Evolutionary conservation across 116 monocot species (phyloP), one percentile per base, ranked within the genome.

Genomic region (Cymodocea nodosa): DNA sequence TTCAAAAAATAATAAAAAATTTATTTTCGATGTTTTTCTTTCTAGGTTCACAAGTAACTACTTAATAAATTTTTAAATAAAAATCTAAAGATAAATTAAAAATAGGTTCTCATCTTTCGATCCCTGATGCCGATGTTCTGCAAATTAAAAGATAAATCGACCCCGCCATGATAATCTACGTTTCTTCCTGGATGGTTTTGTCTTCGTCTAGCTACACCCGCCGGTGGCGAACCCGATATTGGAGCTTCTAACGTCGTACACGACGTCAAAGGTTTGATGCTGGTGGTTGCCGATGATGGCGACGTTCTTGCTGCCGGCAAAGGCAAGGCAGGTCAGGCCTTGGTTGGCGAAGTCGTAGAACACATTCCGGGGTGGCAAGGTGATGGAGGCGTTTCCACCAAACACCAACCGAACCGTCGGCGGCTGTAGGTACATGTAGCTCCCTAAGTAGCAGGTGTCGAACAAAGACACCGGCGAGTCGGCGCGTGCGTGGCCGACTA

Each of bases 221-320:
- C 82, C 85, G 22, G 82, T 48, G 30, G 82, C 80, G 52, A 94
- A 94, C 59, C 94, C 90, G 18, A 94, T 76, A 73, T 18, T 84
- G 5, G 59, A 68, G 0, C 51, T 59, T 2, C 59, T 81, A 15
- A 89, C 80, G 23, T 94, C 94, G 66, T 94, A 94, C 4, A 83
- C 74, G 48, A 89, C 84, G 16, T 60, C 71, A 51, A 94, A 89
- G 39, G 84, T 81, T 79, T 87, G 84, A 66, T 94, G 94, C 75
- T 84, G 94, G 24, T 37, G 64, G 79, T 94, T 94, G 49, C 94
- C 94, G 64, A 94, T 75, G 72, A 94, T 94, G 16, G 90, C 80
- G 25, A 85, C 68, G 30, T 82, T 67, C 34, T 64, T 57, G 1
- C 81, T 53, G 17, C 62, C 34, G 35, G 87, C 85, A 30, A 94